Base-by-base conservation (phyloP, 331 rosid species). In the Spiraea crenata region DNA sequence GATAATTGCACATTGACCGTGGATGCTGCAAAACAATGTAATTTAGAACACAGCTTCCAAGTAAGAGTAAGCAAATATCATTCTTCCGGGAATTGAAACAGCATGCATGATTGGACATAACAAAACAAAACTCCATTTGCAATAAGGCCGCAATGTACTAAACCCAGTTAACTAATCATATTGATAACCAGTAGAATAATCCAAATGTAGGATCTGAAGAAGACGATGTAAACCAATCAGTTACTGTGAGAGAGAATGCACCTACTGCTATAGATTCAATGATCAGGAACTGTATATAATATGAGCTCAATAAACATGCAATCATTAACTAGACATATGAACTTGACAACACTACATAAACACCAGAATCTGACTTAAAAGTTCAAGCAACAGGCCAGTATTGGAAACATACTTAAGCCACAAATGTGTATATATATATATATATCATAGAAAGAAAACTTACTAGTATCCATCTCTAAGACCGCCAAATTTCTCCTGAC, bases 401-500 rank as follows among this genome's bases (percentile, higher is more conserved):
- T 12, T 15, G 1, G 20, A 7, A 19, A 3, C 7, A 42, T 17
- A 12, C 5, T 80, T 72, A 50, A 56, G 39, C 4, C 15, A 60
- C 34, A 5, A 57, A 25, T 3, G 5, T n/a, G 31, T 14, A 40
- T 12, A 25, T 25, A 25, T 3, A 3, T n/a, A n/a, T 14, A 40
- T 12, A 25, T 25, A 25, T 25, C 31, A 25, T 25, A 34, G 54
- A 11, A 11, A 51, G 16, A 12, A 45, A 2, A 69, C 65, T 41
- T 8, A 85, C 95, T 91, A 91, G 56, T 91, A 90, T 58, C 95
- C 96, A 83, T 90, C 96, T 63, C 96, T 71, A 4, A 90, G 85
- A 8, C 95, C 95, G 47, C 96, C 96, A 25, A 90, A 90, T 64
- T 88, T 90, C 80, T 88, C 92, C 63, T 90, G 92, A 5, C 93